These are phyloP conservation scores for Chlorencoelia australis DNA, from an alignment of 2,329 filamentous ascomycete genomes.

Conservation along the genomic window DNA sequence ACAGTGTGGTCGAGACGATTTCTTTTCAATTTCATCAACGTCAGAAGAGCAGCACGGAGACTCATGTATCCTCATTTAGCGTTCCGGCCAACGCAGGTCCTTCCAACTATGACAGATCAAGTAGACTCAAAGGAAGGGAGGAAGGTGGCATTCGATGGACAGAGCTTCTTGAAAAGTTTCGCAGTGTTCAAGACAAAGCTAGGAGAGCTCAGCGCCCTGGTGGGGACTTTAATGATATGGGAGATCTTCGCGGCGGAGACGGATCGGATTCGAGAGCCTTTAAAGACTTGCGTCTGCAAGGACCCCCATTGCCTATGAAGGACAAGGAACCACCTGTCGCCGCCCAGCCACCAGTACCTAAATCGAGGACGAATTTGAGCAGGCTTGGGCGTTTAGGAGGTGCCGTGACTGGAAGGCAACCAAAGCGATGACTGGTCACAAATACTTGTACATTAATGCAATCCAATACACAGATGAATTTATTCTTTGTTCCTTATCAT, in stretches of 20 bases:
- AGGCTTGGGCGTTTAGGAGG: constrained; percentile 63
- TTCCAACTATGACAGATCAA: constrained; percentile 60
- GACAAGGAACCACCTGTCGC: constrained; percentile 30
- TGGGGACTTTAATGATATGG: constrained; percentile 34
- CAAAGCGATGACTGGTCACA: constrained; percentile 42
- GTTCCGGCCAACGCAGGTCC: constrained; percentile 37
- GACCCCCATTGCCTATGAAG: constrained; percentile 41
- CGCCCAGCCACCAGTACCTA: constrained; percentile 35
- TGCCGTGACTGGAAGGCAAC: constrained; percentile 47
- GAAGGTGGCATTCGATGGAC: constrained; percentile 83
- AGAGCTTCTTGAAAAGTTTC: constrained; percentile 91
- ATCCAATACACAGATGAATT: neutral
- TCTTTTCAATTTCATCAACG: constrained; percentile 25
- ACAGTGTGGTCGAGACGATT: constrained; percentile 25
- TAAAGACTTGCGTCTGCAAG: constrained; percentile 25
- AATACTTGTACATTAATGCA: neutral
- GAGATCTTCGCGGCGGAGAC: constrained; percentile 40
- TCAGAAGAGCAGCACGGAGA: constrained; percentile 23
- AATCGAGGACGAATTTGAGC: constrained; percentile 53
- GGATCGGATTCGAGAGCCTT: constrained; percentile 34
- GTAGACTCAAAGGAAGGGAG: constrained; percentile 68
- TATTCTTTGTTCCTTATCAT: neutral
- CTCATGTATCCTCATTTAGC: constrained; percentile 30
- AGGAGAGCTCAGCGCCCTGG: constrained; percentile 54
- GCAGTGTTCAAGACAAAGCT: constrained; percentile 77